A percentile compares a stretch with the other conserved stretches of the same genome.
Evolutionary conservation across 768 basidiomycete genomes (phyloP).

Genomic region (Coprinopsis marcescibilis): DNA sequence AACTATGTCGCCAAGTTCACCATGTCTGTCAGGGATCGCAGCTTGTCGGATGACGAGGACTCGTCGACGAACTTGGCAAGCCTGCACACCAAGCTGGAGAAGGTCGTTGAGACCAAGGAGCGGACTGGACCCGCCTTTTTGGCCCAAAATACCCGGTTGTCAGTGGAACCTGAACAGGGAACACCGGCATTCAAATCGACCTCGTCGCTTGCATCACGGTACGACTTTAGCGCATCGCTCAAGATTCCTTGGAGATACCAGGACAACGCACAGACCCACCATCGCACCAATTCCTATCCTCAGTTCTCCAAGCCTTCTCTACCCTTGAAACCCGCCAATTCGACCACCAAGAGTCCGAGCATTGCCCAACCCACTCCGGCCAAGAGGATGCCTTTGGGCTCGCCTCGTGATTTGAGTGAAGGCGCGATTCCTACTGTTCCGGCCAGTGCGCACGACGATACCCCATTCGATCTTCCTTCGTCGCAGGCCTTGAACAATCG

Average conservation of each 20-base stretch:
- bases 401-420: conserved; percentile 43
- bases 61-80: conserved; percentile 44
- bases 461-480: conserved; percentile 21
- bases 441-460: conserved; percentile 24
- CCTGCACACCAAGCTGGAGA: conserved; percentile 61
- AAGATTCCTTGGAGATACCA: conserved; percentile 42
- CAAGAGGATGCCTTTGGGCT: conserved; percentile 41
- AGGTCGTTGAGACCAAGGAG: conserved; percentile 41
- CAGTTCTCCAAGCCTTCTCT: conserved; percentile 31
- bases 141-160: conserved; percentile 7
- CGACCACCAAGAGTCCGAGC: too few relatives aligned
- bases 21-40: conserved; percentile 24
- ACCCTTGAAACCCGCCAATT: conserved; percentile 28
- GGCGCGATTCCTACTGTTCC: conserved; percentile 22
- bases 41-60: conserved; percentile 30
- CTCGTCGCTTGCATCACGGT: conserved; percentile 44
- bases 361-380: too few relatives aligned
- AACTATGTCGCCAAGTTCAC: conserved; percentile 78
- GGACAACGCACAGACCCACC: conserved; percentile 21
- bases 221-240: conserved; percentile 51
- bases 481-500: conserved; percentile 20
- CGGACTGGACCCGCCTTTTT: conserved; percentile 18
- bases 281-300: conserved; percentile 45
- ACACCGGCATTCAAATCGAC: conserved; percentile 29
- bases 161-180: conserved; percentile 16